Percentiles rank a stretch among this genome's conserved stretches.
These are phyloP conservation scores for Cardamine occulta DNA, from an alignment of 345 rosid genomes.

Conservation along the genomic window DNA sequence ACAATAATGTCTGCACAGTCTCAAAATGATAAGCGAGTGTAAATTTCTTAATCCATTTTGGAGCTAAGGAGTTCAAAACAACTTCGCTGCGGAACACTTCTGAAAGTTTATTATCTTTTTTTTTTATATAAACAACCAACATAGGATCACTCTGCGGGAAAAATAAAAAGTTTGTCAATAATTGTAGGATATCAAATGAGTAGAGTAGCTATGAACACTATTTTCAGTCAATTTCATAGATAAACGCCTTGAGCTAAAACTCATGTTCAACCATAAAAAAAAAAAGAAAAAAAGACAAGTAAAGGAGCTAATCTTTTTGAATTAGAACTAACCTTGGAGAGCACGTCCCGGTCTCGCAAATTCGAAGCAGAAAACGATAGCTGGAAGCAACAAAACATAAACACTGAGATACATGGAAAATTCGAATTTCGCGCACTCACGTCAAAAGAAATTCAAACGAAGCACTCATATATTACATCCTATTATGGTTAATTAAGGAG, in stretches of 20 bases:
- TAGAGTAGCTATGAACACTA: neutral
- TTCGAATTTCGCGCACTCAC: neutral
- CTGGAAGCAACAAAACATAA: conserved; percentile 46
- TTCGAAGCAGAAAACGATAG: conserved; percentile 76
- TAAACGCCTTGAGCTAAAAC: neutral
- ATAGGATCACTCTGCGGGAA: conserved; percentile 75
- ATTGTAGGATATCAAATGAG: neutral
- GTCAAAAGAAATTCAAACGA: neutral
- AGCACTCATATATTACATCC: neutral
- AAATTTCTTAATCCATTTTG: conserved; percentile 76
- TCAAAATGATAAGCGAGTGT: conserved; percentile 74
- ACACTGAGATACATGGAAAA: neutral
- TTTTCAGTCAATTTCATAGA: neutral
- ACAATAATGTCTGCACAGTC: conserved; percentile 74
- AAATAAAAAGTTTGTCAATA: neutral
- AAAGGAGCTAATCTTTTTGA: neutral
- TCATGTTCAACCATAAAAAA: neutral
- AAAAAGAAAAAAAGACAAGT: neutral
- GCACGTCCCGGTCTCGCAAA: conserved; percentile 69
- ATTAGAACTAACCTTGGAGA: conserved; percentile 68
- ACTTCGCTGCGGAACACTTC: conserved; percentile 91
- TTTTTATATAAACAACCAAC: conserved; percentile 62
- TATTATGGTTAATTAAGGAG: neutral
- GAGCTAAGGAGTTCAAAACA: conserved; percentile 65
- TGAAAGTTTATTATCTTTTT: conserved; percentile 58